phyloP scores from a whole-genome alignment of 768 basidiomycete genomes.

The Tricholoma hemisulphureum region DNA sequence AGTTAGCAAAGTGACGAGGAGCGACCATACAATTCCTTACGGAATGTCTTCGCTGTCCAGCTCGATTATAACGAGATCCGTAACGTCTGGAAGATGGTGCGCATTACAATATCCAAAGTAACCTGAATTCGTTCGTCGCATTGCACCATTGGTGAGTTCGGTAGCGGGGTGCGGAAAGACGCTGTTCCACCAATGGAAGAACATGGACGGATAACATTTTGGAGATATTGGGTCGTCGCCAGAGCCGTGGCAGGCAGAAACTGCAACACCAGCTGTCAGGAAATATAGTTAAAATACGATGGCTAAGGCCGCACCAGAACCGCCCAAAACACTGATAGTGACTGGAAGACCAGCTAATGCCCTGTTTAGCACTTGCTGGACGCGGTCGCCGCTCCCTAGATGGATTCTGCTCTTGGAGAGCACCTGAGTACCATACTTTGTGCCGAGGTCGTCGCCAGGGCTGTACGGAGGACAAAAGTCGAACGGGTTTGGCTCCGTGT shows the following conservation, averaged over 20 bases:
- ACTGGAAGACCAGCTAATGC: conserved; percentile 83
- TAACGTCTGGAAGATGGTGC: conserved; percentile 91
- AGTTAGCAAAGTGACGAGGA: conserved; percentile 1
- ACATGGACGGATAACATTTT: conserved; percentile 86
- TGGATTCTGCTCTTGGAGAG: conserved; percentile 77
- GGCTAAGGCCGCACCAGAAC: conserved; percentile 59
- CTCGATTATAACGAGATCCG: conserved; percentile 93
- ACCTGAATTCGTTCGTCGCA: conserved; percentile 85
- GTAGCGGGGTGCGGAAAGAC: conserved; percentile 99
- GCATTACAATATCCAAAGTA: conserved; percentile 95
- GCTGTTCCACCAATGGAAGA: conserved; percentile 97
- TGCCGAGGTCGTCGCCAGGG: conserved; percentile 74
- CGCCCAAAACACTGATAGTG: conserved; percentile 87
- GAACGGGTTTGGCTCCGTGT: conserved; percentile 71
- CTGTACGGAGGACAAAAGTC: conserved; percentile 89
- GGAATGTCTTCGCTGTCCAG: conserved; percentile 88
- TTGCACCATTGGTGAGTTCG: conserved; percentile 96
- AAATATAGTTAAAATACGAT: neutral
- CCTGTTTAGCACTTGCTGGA: conserved; percentile 80
- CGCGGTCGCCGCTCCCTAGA: conserved; percentile 74
- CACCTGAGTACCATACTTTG: conserved; percentile 72
- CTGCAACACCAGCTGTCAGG: conserved; percentile 38
- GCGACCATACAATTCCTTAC: conserved; percentile 62
- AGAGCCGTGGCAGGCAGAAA: conserved; percentile 91
- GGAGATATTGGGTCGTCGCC: conserved; percentile 87